phyloP scores from a whole-genome alignment of 2,329 filamentous ascomycete species.

The Sclerotinia sclerotiorum region DNA sequence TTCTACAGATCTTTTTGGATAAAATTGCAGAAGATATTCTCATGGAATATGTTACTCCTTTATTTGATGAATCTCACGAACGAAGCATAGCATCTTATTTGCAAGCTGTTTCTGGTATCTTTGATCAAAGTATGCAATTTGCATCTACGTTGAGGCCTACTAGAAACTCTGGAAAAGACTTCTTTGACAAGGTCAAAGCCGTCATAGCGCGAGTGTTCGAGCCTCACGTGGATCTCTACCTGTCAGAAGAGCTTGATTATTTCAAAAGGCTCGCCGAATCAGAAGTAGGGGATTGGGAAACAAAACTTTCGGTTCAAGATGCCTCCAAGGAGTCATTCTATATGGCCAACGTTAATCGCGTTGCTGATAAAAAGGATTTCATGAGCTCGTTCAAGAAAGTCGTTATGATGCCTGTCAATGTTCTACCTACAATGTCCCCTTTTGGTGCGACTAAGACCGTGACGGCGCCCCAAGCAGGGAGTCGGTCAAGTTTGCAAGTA shows the following conservation, averaged over 20 bases:
- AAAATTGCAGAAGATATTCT: conserved; percentile 80
- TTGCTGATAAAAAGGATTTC: conserved; percentile 96
- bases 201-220: conserved; percentile 77
- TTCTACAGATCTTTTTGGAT: conserved; percentile 77
- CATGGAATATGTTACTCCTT: conserved; percentile 77
- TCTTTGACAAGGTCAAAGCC: conserved; percentile 63
- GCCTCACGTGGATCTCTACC: conserved; percentile 88
- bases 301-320: conserved; percentile 86
- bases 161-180: conserved; percentile 58
- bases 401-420: conserved; percentile 97
- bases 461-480: conserved; percentile 28
- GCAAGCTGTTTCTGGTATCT: conserved; percentile 81
- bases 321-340: conserved; percentile 89
- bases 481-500: conserved; percentile 37
- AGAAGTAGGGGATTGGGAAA: conserved; percentile 84
- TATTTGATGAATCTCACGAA: conserved; percentile 86
- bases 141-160: conserved; percentile 69
- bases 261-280: conserved; percentile 75
- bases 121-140: conserved; percentile 81
- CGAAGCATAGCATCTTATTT: conserved; percentile 75
- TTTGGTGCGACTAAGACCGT: conserved; percentile 49
- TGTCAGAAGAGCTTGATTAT: conserved; percentile 85
- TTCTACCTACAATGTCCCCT: conserved; percentile 64
- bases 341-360: conserved; percentile 92
- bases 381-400: conserved; percentile 96